Evolutionary conservation across 202 grass and related monocot genomes (phyloP).

Genomic region (Panicum virgatum): DNA sequence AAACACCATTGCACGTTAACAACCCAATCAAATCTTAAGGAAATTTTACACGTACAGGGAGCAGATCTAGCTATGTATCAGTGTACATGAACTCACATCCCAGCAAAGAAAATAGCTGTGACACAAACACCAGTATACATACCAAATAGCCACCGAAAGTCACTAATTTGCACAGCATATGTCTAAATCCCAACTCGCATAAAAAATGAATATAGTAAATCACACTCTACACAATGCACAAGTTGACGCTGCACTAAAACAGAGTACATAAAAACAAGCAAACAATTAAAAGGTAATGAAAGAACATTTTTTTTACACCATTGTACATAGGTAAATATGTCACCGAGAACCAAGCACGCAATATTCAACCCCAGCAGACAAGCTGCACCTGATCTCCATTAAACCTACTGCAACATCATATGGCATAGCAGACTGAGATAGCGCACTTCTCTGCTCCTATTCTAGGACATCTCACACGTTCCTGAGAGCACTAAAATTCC

Average conservation of each 20-base stretch:
- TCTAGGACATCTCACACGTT: constrained; percentile 6
- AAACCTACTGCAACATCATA: neutral
- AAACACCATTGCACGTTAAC: neutral
- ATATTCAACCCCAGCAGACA: neutral
- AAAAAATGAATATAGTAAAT: constrained; percentile 18
- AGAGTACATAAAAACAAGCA: neutral
- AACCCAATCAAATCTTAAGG: neutral
- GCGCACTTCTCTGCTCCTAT: neutral
- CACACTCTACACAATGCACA: neutral
- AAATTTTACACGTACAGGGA: neutral
- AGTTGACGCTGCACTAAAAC: neutral
- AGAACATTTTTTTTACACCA: neutral
- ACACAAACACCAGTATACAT: neutral
- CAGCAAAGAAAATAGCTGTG: neutral
- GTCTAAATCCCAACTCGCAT: neutral
- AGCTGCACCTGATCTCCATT: neutral
- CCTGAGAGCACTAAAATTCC: constrained; percentile 10
- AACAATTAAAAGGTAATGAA: neutral
- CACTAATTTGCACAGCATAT: neutral
- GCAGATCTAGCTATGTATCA: neutral
- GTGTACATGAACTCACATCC: neutral
- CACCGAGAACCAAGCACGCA: neutral
- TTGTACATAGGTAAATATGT: neutral
- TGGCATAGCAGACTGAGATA: neutral
- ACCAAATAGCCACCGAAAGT: neutral